These are phyloP conservation scores for Stemphylium beticola DNA, from an alignment of 2,329 filamentous ascomycete genomes.

Conservation along the genomic window DNA sequence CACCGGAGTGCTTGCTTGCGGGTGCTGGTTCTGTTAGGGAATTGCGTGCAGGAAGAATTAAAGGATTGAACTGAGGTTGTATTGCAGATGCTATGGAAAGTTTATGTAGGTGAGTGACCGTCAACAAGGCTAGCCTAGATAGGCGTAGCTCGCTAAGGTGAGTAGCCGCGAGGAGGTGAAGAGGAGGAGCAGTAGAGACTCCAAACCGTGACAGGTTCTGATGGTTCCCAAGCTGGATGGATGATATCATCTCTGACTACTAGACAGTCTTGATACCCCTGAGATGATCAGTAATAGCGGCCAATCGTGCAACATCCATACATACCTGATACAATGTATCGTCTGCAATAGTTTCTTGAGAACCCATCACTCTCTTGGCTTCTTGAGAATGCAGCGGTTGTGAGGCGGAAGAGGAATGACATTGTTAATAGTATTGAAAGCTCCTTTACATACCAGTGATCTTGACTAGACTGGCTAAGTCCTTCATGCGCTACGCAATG, in stretches of 20 bases:
- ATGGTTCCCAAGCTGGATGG: neutral
- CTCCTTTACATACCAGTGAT: constrained; percentile 8
- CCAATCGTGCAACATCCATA: neutral
- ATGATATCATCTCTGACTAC: neutral
- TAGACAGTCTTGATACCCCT: neutral
- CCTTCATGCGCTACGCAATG: neutral
- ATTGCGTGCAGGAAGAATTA: too few relatives aligned
- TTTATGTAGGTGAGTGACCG: too few relatives aligned
- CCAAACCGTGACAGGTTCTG: too few relatives aligned
- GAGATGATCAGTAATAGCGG: neutral
- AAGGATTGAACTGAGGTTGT: too few relatives aligned
- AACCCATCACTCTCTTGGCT: neutral
- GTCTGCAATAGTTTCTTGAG: constrained; percentile 2
- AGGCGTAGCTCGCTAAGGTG: too few relatives aligned
- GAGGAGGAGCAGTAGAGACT: too few relatives aligned
- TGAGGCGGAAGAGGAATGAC: neutral
- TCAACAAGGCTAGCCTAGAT: too few relatives aligned
- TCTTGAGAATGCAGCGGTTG: neutral
- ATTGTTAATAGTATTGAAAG: neutral
- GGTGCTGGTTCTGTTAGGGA: neutral
- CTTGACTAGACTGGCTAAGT: neutral
- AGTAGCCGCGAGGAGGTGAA: too few relatives aligned
- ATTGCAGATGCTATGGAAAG: too few relatives aligned
- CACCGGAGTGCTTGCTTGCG: neutral
- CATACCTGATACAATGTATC: constrained; percentile 1